These are phyloP conservation scores for Lenwebbia sp. DNA, from an alignment of 345 rosid species.

Conservation along the genomic window DNA sequence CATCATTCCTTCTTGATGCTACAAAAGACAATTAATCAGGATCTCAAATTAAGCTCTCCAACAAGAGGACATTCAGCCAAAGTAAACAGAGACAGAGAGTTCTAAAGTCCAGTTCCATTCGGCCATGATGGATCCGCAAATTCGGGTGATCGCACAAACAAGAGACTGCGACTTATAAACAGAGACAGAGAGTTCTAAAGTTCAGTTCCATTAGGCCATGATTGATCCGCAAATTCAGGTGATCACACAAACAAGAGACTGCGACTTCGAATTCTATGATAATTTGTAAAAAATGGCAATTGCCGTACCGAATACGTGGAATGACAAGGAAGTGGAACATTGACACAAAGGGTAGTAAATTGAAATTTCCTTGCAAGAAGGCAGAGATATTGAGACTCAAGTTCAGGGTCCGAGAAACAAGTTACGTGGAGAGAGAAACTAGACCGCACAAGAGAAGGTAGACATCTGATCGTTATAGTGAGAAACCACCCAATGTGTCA, in stretches of 20 bases:
- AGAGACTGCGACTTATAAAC: neutral
- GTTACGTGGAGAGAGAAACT: no score
- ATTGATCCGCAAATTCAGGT: neutral
- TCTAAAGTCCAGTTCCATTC: neutral
- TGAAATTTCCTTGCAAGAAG: neutral
- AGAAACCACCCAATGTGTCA: neutral
- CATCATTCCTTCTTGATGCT: conserved; percentile 83
- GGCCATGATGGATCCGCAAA: neutral
- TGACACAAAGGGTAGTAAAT: neutral
- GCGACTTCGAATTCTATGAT: neutral
- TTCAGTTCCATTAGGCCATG: neutral
- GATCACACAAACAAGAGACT: neutral
- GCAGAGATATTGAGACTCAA: neutral
- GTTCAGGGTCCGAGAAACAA: neutral
- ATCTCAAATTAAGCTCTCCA: neutral
- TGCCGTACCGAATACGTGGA: neutral
- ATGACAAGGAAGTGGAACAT: neutral
- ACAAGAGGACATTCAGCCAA: neutral
- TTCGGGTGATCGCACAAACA: neutral
- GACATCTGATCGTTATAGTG: neutral
- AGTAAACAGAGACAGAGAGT: neutral
- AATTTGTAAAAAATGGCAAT: neutral
- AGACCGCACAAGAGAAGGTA: neutral
- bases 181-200: neutral
- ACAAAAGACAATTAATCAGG: neutral